Percentiles rank a stretch among this genome's conserved stretches.
Conservation (phyloP, 306 rosid species). For the Trichosanthes truncata region DNA sequence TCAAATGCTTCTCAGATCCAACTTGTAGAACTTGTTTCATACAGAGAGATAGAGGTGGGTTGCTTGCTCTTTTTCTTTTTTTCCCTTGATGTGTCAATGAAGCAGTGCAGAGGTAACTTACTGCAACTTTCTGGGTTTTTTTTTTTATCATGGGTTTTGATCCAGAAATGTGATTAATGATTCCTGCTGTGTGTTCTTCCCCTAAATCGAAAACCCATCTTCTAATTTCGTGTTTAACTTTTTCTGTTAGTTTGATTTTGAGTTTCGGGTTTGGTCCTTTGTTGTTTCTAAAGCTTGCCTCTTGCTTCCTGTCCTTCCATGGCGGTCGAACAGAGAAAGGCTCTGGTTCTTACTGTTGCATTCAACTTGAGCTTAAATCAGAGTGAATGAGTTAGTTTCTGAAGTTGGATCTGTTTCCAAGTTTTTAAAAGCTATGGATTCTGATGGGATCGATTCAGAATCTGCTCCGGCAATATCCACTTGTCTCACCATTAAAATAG, state of each 20-base stretch:
- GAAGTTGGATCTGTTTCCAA: neutral
- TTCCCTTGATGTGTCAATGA: neutral
- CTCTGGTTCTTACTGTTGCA: constrained; percentile 9
- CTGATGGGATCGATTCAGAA: neutral
- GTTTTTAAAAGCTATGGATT: neutral
- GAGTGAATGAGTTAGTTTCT: constrained; percentile 1
- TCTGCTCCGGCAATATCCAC: constrained; percentile 9
- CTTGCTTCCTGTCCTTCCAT: neutral
- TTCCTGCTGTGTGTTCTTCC: neutral
- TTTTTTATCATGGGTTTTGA: neutral
- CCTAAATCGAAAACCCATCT: neutral
- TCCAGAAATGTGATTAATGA: neutral
- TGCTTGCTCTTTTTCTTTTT: neutral
- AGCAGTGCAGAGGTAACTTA: neutral
- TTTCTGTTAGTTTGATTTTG: neutral
- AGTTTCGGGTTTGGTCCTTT: neutral
- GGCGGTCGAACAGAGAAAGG: neutral
- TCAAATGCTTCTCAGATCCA: constrained; percentile 44
- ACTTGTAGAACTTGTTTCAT: constrained; percentile 21
- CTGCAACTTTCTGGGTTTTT: neutral
- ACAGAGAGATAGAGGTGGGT: neutral
- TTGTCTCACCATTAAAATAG: constrained; percentile 46
- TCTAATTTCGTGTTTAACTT: neutral
- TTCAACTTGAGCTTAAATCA: constrained; percentile 4
- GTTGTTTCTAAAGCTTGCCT: neutral